A percentile compares a stretch with the other conserved stretches of the same genome.
phyloP scores from a whole-genome alignment of 176 grass and related monocot genomes.

The Lolium multiflorum region DNA sequence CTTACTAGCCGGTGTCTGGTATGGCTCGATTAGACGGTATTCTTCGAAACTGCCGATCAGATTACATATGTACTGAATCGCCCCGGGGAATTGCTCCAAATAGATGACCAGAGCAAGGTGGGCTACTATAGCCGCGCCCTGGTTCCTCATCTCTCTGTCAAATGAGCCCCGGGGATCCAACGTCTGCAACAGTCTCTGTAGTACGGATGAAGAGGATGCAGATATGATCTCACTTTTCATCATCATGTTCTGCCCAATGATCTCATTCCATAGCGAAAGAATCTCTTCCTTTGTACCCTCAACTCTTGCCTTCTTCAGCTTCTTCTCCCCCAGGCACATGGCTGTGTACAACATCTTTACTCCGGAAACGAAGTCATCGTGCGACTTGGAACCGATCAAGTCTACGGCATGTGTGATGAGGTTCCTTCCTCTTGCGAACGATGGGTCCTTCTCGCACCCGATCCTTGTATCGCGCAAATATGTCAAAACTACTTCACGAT shows the following conservation, averaged over 20 bases:
- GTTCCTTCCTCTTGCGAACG: neutral
- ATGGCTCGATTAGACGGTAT: neutral
- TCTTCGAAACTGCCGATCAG: neutral
- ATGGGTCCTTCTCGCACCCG: neutral
- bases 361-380: neutral
- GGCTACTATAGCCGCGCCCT: neutral
- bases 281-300: neutral
- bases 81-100: neutral
- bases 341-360: neutral
- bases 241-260: neutral
- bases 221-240: neutral
- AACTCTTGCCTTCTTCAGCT: neutral
- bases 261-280: neutral
- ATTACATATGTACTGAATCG: neutral
- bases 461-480: neutral
- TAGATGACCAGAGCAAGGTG: neutral
- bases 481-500: neutral
- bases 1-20: neutral
- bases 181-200: neutral
- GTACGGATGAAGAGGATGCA: neutral
- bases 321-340: neutral
- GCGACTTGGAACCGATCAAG: neutral
- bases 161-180: neutral
- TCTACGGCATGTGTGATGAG: neutral
- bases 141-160: neutral